These are phyloP conservation scores for Xylaria grammica DNA, from an alignment of 495 filamentous ascomycete genomes.

Conservation along the genomic window DNA sequence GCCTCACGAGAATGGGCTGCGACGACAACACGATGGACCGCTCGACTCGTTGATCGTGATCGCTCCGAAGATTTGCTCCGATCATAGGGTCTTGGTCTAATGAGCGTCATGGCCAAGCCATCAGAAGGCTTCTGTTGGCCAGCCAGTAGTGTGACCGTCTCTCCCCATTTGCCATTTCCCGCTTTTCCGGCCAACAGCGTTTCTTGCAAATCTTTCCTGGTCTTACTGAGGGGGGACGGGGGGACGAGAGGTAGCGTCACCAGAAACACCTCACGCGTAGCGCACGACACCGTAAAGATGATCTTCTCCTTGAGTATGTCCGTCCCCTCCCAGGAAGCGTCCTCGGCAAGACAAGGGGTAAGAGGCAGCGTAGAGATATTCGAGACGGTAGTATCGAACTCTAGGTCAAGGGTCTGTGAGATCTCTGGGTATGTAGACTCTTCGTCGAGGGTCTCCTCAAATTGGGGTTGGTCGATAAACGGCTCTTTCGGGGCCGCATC, in stretches of 20 bases:
- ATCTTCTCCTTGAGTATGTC: constrained; percentile 66
- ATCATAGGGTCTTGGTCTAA: constrained; percentile 44
- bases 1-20: constrained; percentile 68
- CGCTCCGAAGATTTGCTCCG: constrained; percentile 47
- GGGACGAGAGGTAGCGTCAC: constrained; percentile 75
- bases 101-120: constrained; percentile 69
- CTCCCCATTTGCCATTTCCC: constrained; percentile 64
- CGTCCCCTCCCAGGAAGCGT: constrained; percentile 61
- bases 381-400: constrained; percentile 65
- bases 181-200: constrained; percentile 49
- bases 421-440: constrained; percentile 58
- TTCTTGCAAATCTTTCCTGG: constrained; percentile 51
- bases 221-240: constrained; percentile 66
- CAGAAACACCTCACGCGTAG: constrained; percentile 69
- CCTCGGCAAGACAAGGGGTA: constrained; percentile 46
- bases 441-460: constrained; percentile 46
- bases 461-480: constrained; percentile 54
- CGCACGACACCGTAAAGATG: constrained; percentile 72
- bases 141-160: constrained; percentile 61
- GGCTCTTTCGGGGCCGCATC: constrained; percentile 32
- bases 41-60: constrained; percentile 31
- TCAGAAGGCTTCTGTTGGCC: constrained; percentile 67
- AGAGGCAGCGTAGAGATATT: constrained; percentile 65
- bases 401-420: constrained; percentile 69
- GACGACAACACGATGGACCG: constrained; percentile 47